A percentile compares a stretch with the other conserved stretches of the same genome.
These are phyloP conservation scores for Cryptosporidium viatorum DNA, from an alignment of 169 alveolate genomes.

Conservation along the genomic window DNA sequence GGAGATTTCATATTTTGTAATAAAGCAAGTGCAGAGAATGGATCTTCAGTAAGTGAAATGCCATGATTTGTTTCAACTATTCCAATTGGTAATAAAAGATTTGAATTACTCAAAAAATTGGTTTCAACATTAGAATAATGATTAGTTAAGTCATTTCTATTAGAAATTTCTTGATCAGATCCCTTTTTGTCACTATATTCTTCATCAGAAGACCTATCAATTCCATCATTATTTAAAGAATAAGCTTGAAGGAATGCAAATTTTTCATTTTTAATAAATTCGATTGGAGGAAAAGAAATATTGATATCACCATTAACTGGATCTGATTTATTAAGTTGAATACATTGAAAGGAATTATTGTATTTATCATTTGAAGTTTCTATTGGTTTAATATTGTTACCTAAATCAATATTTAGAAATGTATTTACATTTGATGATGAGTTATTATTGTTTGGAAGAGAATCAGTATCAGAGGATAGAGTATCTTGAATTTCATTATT, in stretches of 20 bases:
- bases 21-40: conserved; percentile 80
- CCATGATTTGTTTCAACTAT: conserved; percentile 24
- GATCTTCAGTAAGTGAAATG: conserved; percentile 71
- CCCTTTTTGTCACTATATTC: not conserved
- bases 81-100: conserved; percentile 28
- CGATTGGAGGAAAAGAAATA: conserved; percentile 52
- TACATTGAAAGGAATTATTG: not conserved
- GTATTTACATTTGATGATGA: not conserved
- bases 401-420: not conserved
- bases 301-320: not conserved
- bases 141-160: not conserved
- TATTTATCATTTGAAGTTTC: not conserved
- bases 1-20: conserved; percentile 82
- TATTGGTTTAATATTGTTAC: not conserved
- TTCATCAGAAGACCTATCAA: not conserved
- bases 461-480: not conserved
- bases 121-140: not conserved
- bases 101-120: not conserved
- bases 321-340: conserved; percentile 6
- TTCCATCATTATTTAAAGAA: not conserved
- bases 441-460: not conserved
- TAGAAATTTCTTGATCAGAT: not conserved
- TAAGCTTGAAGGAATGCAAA: conserved; percentile 42
- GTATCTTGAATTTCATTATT: not conserved
- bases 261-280: conserved; percentile 36